phyloP scores from a whole-genome alignment of 306 rosid genomes.

The Oxytropis ochrocephala region DNA sequence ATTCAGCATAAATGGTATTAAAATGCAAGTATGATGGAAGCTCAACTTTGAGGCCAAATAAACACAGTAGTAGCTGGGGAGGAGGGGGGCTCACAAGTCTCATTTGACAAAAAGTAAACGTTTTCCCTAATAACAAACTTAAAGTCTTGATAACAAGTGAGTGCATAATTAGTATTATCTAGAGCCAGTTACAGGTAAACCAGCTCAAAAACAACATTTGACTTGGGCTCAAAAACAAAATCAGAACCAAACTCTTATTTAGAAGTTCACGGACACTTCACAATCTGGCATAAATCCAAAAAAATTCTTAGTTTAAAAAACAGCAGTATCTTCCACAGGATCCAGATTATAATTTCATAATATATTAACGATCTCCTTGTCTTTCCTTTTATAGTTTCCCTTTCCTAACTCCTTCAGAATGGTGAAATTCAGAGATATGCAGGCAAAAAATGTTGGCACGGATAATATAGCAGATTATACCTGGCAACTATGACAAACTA shows the following conservation, averaged over 20 bases:
- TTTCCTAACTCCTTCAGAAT: not conserved
- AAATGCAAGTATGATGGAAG: not conserved
- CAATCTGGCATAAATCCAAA: not conserved
- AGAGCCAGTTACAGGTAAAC: conserved; percentile 15
- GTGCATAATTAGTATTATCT: not conserved
- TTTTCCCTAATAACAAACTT: not conserved
- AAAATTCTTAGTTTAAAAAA: conserved; percentile 1
- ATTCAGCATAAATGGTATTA: conserved; percentile 1
- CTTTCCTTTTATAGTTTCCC: not conserved
- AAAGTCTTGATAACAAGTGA: not conserved
- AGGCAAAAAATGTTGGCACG: not conserved
- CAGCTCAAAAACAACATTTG: not conserved
- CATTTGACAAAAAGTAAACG: not conserved
- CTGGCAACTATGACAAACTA: conserved; percentile 75
- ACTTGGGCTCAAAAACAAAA: conserved; percentile 2
- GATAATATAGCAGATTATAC: conserved; percentile 31
- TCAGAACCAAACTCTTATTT: conserved; percentile 1
- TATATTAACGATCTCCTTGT: not conserved
- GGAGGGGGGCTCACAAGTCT: too few relatives aligned
- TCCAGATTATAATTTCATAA: not conserved
- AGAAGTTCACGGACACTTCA: not conserved
- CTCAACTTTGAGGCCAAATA: not conserved
- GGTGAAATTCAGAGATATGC: not conserved
- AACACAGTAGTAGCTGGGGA: too few relatives aligned
- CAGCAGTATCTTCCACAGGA: not conserved